Conservation (phyloP, 345 rosid species). For the Anastatica hierochuntica region DNA sequence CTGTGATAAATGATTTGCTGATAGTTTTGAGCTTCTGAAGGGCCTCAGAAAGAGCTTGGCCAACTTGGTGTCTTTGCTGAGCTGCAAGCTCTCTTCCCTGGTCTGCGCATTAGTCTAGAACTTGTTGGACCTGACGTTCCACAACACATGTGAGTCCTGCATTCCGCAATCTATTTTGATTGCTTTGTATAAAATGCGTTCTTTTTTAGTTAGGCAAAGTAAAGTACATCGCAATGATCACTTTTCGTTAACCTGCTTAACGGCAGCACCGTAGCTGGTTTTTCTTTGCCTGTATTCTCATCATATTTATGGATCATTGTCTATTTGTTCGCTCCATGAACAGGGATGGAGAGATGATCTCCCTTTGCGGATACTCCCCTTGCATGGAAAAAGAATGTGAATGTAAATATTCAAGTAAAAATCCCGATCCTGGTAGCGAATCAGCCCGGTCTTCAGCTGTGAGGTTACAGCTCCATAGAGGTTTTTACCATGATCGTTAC, state of each 20-base stretch:
- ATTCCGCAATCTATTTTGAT: not conserved
- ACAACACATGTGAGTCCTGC: constrained; percentile 37
- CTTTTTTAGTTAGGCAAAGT: not conserved
- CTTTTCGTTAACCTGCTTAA: too few relatives aligned
- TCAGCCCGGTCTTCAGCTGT: constrained; percentile 29
- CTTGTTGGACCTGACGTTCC: constrained; percentile 87
- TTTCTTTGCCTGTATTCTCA: too few relatives aligned
- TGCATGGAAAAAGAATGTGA: constrained; percentile 51
- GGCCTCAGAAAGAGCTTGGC: constrained; percentile 89
- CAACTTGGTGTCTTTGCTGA: constrained; percentile 80
- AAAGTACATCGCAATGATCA: not conserved
- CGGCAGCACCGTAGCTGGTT: too few relatives aligned
- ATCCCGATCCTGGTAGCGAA: not conserved
- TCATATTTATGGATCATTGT: not conserved
- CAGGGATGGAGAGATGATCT: constrained; percentile 62
- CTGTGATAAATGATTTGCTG: constrained; percentile 12
- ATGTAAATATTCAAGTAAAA: constrained; percentile 41
- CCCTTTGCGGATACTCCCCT: constrained; percentile 33
- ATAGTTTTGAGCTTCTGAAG: constrained; percentile 35
- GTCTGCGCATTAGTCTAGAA: constrained; percentile 42
- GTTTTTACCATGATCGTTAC: constrained; percentile 70
- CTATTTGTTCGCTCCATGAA: not conserved
- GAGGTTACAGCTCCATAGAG: constrained; percentile 50
- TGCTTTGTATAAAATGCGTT: too few relatives aligned
- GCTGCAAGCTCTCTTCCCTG: constrained; percentile 70